These are phyloP conservation scores for Termitomyces sp. DNA, from an alignment of 768 basidiomycete species.

Conservation along the genomic window DNA sequence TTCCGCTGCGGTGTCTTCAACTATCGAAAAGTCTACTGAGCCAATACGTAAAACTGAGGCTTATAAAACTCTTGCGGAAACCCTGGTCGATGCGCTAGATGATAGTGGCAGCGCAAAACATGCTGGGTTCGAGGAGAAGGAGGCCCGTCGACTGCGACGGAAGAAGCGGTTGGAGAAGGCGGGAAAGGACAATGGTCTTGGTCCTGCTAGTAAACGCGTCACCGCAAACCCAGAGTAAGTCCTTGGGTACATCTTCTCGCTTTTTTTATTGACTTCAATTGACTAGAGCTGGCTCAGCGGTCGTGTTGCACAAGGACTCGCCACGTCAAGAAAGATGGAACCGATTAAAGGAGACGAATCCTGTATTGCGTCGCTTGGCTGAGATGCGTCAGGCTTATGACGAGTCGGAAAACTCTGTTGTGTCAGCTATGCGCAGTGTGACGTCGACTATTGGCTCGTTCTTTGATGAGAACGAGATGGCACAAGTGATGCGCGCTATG, in stretches of 20 bases:
- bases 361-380: constrained; percentile 60
- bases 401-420: constrained; percentile 90
- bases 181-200: constrained; percentile 64
- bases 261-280: constrained; percentile 1
- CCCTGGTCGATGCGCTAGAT: constrained; percentile 88
- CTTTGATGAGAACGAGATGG: constrained; percentile 98
- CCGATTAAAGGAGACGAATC: constrained; percentile 72
- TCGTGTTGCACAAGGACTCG: constrained; percentile 83
- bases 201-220: constrained; percentile 44
- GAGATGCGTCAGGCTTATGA: constrained; percentile 71
- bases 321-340: constrained; percentile 81
- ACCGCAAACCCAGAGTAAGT: constrained; percentile 81
- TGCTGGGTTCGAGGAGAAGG: constrained; percentile 95
- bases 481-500: constrained; percentile 89
- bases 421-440: constrained; percentile 76
- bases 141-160: constrained; percentile 77
- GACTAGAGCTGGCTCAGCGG: constrained; percentile 75
- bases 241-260: neutral
- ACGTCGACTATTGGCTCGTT: constrained; percentile 84
- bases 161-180: constrained; percentile 83
- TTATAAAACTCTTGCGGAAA: constrained; percentile 89
- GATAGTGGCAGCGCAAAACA: constrained; percentile 92
- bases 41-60: constrained; percentile 96
- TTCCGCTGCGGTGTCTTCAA: constrained; percentile 79
- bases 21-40: constrained; percentile 87